Percentiles rank a stretch among this genome's conserved stretches.
These are phyloP conservation scores for Deinandra increscens DNA, from an alignment of 129 eudicot species.

Conservation along the genomic window DNA sequence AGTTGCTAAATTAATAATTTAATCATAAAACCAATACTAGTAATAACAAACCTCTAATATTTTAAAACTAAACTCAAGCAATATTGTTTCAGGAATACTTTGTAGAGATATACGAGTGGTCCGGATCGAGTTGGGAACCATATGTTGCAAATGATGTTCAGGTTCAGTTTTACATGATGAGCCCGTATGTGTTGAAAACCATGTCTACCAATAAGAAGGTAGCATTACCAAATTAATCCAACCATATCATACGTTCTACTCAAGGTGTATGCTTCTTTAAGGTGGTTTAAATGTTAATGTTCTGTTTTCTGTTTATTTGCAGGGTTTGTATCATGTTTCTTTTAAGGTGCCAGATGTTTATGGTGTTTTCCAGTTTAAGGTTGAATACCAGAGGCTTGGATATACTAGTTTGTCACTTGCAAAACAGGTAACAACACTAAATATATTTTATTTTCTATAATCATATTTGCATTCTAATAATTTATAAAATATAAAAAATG, in stretches of 20 bases:
- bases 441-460: neutral
- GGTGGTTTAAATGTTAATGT: neutral
- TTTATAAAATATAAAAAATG: neutral
- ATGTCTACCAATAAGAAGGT: conserved; percentile 81
- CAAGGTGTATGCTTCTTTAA: neutral
- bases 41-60: neutral
- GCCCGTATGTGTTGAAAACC: conserved; percentile 87
- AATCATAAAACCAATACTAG: neutral
- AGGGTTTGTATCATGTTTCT: conserved; percentile 71
- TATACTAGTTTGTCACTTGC: conserved; percentile 60
- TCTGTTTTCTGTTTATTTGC: conserved; percentile 21
- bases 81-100: conserved; percentile 62
- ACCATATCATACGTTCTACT: conserved; percentile 11
- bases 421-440: conserved; percentile 37
- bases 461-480: neutral
- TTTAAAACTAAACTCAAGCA: neutral
- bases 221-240: conserved; percentile 6
- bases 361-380: conserved; percentile 97
- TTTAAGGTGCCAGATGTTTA: conserved; percentile 97
- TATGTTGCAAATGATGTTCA: conserved; percentile 87
- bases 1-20: neutral
- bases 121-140: conserved; percentile 87
- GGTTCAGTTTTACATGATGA: conserved; percentile 98
- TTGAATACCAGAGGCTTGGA: conserved; percentile 95
- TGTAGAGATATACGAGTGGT: conserved; percentile 89